Evolutionary conservation across 179 eudicot species (phyloP).

Genomic region (Actinidia chinensis): DNA sequence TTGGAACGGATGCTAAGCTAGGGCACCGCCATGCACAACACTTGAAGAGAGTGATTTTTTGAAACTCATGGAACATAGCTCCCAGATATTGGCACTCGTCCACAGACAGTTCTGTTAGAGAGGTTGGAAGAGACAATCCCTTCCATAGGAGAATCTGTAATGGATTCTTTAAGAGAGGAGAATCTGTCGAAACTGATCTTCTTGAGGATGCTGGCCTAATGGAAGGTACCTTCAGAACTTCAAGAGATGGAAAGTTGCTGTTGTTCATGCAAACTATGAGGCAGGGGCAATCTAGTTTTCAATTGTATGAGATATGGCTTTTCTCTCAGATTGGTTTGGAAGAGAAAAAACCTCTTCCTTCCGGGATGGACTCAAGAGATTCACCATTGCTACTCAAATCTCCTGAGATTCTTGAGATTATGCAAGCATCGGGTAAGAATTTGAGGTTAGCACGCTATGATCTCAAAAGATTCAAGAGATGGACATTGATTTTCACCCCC

Average conservation of each 20-base stretch:
- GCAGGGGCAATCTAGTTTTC: no score
- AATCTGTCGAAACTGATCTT: no score
- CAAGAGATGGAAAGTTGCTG: not conserved
- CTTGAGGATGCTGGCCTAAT: no score
- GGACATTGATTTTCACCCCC: not conserved
- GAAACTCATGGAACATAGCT: no score
- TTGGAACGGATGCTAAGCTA: no score
- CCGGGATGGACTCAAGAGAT: not conserved
- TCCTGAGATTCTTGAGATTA: not conserved
- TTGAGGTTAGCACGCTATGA: not conserved
- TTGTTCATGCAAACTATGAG: rapidly evolving
- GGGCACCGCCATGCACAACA: no score
- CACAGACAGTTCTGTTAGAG: rapidly evolving
- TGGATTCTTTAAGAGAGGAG: no score
- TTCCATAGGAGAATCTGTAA: no score
- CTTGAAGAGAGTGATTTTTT: no score
- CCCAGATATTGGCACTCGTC: no score
- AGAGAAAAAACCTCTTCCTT: not conserved
- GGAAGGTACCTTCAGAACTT: no score
- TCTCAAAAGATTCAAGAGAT: not conserved
- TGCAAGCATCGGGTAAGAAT: not conserved
- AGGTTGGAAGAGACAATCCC: slow-evolving; percentile 6
- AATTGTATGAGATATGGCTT: no score
- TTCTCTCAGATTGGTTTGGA: not conserved
- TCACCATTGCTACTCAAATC: not conserved